Conservation (phyloP, 306 rosid species). For the Vigna unguiculata region DNA sequence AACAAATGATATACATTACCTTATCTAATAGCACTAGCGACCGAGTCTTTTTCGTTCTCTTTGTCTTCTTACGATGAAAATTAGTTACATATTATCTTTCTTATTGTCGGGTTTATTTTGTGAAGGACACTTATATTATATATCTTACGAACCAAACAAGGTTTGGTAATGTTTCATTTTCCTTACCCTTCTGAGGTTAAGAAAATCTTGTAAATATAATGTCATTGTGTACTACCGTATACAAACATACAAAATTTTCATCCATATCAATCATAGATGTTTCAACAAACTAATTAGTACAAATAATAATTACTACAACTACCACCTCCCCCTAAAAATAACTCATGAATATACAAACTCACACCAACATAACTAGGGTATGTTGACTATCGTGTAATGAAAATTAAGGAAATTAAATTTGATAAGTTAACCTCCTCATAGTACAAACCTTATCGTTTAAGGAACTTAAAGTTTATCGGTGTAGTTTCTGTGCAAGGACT, state of each 20-base stretch:
- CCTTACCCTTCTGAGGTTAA: constrained; percentile 26
- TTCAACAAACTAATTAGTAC: constrained; percentile 36
- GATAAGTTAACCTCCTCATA: neutral
- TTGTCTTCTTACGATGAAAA: constrained; percentile 39
- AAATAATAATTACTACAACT: neutral
- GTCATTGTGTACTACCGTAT: neutral
- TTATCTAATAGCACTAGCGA: neutral
- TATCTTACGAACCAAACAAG: constrained; percentile 30
- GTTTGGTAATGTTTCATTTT: constrained; percentile 49
- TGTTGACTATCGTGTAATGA: constrained; percentile 9
- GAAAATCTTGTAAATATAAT: constrained; percentile 7
- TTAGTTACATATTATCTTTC: constrained; percentile 20
- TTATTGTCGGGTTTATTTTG: constrained; percentile 44
- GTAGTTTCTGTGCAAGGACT: no score
- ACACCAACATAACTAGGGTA: neutral
- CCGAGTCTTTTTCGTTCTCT: constrained; percentile 15
- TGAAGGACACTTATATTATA: neutral
- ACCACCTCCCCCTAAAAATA: neutral
- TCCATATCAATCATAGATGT: constrained; percentile 27
- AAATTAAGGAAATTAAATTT: constrained; percentile 23
- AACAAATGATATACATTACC: neutral
- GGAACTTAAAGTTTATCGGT: neutral
- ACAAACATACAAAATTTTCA: constrained; percentile 7
- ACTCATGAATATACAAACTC: constrained; percentile 10
- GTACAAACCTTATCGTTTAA: constrained; percentile 32